phyloP scores from a whole-genome alignment of 2,329 filamentous ascomycete species.

The Hymenoscyphus fructigenus region DNA sequence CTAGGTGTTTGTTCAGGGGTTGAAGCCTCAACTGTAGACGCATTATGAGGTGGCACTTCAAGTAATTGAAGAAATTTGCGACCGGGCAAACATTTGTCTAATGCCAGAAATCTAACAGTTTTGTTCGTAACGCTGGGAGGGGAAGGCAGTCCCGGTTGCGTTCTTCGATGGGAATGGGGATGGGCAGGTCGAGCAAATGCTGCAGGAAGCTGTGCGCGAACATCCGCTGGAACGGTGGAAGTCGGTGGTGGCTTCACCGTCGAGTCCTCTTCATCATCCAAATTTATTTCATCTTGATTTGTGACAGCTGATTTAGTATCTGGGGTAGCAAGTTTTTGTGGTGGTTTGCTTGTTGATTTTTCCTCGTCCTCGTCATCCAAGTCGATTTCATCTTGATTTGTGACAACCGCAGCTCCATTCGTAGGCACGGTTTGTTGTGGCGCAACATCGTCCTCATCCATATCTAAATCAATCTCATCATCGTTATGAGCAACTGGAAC shows the following conservation, averaged over 20 bases:
- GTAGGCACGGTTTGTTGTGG: conserved; percentile 23
- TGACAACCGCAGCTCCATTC: not conserved
- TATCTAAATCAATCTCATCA: conserved; percentile 64
- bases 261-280: conserved; percentile 10
- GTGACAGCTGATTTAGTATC: not conserved
- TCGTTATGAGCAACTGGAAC: conserved; percentile 45
- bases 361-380: conserved; percentile 40
- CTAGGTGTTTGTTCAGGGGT: conserved; percentile 17
- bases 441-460: conserved; percentile 28
- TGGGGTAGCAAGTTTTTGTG: not conserved
- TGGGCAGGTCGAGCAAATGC: conserved; percentile 59
- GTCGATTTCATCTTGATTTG: conserved; percentile 59
- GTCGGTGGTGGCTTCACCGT: not conserved
- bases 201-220: conserved; percentile 73
- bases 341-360: conserved; percentile 28
- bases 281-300: conserved; percentile 18
- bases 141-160: conserved; percentile 58
- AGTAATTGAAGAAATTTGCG: conserved; percentile 81
- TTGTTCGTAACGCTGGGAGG: conserved; percentile 75
- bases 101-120: conserved; percentile 77
- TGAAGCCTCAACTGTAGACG: conserved; percentile 21
- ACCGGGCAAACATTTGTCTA: conserved; percentile 85
- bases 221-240: conserved; percentile 54
- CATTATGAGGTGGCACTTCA: conserved; percentile 52
- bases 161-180: conserved; percentile 36